These are phyloP conservation scores for Mesotaenium endlicherianum DNA, from an alignment of 139 green algal genomes.

Conservation along the genomic window DNA sequence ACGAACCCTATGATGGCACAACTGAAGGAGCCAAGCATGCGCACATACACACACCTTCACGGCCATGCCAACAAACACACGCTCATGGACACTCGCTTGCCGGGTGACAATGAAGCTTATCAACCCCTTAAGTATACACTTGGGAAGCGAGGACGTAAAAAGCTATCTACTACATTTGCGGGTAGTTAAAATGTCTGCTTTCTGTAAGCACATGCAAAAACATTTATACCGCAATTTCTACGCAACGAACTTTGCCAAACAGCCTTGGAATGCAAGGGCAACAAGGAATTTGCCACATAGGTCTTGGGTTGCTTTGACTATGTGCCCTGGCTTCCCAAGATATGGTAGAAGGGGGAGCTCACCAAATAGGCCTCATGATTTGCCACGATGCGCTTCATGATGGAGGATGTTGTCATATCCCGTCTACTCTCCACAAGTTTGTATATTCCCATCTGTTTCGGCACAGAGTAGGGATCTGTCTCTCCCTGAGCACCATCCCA, in stretches of 20 bases:
- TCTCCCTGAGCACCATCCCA: no score
- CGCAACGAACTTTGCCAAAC: neutral
- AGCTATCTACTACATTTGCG: no score
- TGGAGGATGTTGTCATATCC: constrained; percentile 74
- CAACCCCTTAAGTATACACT: no score
- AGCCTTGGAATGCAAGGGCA: neutral
- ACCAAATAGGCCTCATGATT: constrained; percentile 82
- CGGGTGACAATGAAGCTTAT: no score
- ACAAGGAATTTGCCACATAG: no score
- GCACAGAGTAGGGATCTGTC: constrained; percentile 11
- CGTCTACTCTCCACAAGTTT: constrained; percentile 17
- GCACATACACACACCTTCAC: no score
- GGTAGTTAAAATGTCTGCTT: neutral
- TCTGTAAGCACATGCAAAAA: neutral
- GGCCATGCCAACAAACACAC: no score
- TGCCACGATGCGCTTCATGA: constrained; percentile 89
- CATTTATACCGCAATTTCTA: neutral
- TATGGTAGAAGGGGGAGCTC: constrained; percentile 20
- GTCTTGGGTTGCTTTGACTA: no score
- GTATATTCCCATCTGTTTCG: constrained; percentile 41
- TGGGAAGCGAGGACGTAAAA: no score
- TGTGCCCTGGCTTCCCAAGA: no score
- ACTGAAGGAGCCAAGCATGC: no score
- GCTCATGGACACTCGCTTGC: no score
- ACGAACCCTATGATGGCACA: neutral